Evolutionary conservation across 352 stramenopile species (phyloP).

Genomic region (Globisporangium nagaii): DNA sequence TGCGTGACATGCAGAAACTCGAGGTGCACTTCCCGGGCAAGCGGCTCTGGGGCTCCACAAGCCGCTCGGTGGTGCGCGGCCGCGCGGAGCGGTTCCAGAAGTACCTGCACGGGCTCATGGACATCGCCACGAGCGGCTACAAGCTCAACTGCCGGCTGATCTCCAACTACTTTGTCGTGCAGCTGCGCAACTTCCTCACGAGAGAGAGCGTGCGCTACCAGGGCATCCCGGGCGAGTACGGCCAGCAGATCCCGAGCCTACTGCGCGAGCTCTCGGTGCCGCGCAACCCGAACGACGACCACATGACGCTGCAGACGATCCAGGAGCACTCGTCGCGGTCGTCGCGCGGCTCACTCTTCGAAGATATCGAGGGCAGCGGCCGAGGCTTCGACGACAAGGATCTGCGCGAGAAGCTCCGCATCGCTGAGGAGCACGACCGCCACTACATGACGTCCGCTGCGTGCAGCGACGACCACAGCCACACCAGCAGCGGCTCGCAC

Average conservation of each 20-base stretch:
- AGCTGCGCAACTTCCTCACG: conserved; percentile 58
- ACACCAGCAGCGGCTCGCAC: neutral
- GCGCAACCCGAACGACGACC: conserved; percentile 19
- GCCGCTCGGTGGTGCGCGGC: conserved; percentile 26
- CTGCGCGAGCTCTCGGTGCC: conserved; percentile 36
- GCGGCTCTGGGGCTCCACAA: conserved; percentile 53
- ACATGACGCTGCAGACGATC: conserved; percentile 49
- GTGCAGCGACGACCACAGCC: neutral
- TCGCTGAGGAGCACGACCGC: conserved; percentile 9
- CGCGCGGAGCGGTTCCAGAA: conserved; percentile 46
- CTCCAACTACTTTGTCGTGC: conserved; percentile 36
- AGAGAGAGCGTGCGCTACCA: conserved; percentile 39
- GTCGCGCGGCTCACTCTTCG: conserved; percentile 14
- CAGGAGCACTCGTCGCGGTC: conserved; percentile 18
- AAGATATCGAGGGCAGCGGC: conserved; percentile 21
- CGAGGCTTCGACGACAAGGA: conserved; percentile 11
- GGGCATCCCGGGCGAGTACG: conserved; percentile 26
- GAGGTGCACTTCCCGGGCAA: conserved; percentile 48
- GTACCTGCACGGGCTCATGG: conserved; percentile 54
- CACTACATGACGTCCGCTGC: neutral
- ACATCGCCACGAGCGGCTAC: conserved; percentile 42
- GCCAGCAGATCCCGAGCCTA: conserved; percentile 35
- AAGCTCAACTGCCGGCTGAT: conserved; percentile 56
- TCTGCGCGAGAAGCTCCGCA: conserved; percentile 9
- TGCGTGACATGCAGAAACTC: conserved; percentile 36